phyloP scores from a whole-genome alignment of 176 grass and related monocot species.

The Panicum miliaceum region DNA sequence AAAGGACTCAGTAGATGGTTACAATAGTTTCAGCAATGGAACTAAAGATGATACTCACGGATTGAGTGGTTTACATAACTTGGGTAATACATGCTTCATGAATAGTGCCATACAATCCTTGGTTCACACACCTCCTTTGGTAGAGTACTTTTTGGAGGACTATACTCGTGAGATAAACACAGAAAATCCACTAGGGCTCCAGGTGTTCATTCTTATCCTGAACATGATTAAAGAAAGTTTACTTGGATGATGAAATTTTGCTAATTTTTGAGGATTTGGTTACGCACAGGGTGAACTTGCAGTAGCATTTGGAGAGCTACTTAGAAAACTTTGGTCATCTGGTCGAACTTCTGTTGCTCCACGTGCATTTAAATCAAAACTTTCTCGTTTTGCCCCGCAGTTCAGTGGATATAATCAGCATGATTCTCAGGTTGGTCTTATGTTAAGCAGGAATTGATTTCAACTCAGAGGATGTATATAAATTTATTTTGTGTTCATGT shows the following conservation, averaged over 20 bases:
- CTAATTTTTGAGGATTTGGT: constrained; percentile 33
- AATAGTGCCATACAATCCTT: constrained; percentile 94
- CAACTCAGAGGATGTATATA: neutral
- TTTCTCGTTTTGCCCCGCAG: constrained; percentile 94
- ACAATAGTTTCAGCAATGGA: constrained; percentile 65
- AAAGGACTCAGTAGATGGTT: constrained; percentile 63
- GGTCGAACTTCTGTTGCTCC: constrained; percentile 81
- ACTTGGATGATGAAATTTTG: constrained; percentile 15
- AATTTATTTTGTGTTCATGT: neutral
- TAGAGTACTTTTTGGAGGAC: constrained; percentile 87
- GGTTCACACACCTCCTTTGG: constrained; percentile 90
- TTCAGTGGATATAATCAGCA: constrained; percentile 99
- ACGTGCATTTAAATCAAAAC: constrained; percentile 87
- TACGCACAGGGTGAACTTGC: constrained; percentile 86
- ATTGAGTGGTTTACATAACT: constrained; percentile 87
- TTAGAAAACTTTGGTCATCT: constrained; percentile 86
- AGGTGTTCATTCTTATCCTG: constrained; percentile 51
- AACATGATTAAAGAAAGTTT: neutral
- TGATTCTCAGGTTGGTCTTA: constrained; percentile 88
- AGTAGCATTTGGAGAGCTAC: constrained; percentile 84
- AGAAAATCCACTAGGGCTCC: constrained; percentile 96
- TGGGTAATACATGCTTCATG: constrained; percentile 99
- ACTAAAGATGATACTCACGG: constrained; percentile 68
- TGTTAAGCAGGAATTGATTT: neutral
- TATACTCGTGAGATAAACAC: constrained; percentile 88